Evolutionary conservation across 2,329 filamentous ascomycete genomes (phyloP).

Genomic region (Hypoxylon sp.): DNA sequence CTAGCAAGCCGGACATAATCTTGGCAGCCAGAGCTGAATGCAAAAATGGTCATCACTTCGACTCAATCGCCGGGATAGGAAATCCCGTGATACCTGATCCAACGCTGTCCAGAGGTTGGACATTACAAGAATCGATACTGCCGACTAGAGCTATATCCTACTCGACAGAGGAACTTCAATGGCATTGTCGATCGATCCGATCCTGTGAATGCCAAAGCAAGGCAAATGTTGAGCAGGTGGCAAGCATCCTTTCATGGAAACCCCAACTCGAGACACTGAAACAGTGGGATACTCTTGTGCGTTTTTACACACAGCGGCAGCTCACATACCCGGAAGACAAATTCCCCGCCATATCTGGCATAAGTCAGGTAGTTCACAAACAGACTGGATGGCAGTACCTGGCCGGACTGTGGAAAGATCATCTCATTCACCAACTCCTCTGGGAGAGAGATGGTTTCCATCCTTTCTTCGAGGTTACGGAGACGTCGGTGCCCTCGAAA

Average conservation of each 20-base stretch:
- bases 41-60: constrained; percentile 9
- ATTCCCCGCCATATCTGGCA: constrained; percentile 21
- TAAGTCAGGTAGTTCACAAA: constrained; percentile 16
- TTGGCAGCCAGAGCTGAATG: constrained; percentile 7
- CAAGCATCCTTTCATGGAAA: neutral
- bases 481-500: neutral
- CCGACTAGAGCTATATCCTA: constrained; percentile 21
- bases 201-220: constrained; percentile 8
- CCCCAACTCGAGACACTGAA: constrained; percentile 7
- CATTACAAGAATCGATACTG: constrained; percentile 18
- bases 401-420: constrained; percentile 22
- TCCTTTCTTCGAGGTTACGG: neutral
- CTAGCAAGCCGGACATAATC: neutral
- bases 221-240: neutral
- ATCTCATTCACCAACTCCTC: constrained; percentile 16
- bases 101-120: constrained; percentile 9
- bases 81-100: constrained; percentile 1
- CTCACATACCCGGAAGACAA: constrained; percentile 14
- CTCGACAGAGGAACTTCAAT: constrained; percentile 23
- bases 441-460: constrained; percentile 7
- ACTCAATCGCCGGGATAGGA: neutral
- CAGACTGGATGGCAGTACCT: constrained; percentile 19
- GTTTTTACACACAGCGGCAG: constrained; percentile 10
- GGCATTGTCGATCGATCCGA: constrained; percentile 10
- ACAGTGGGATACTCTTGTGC: constrained; percentile 14